A percentile compares a stretch with the other conserved stretches of the same genome.
Evolutionary conservation across 2,329 filamentous ascomycete genomes (phyloP).

Genomic region (Talaromyces sp.): DNA sequence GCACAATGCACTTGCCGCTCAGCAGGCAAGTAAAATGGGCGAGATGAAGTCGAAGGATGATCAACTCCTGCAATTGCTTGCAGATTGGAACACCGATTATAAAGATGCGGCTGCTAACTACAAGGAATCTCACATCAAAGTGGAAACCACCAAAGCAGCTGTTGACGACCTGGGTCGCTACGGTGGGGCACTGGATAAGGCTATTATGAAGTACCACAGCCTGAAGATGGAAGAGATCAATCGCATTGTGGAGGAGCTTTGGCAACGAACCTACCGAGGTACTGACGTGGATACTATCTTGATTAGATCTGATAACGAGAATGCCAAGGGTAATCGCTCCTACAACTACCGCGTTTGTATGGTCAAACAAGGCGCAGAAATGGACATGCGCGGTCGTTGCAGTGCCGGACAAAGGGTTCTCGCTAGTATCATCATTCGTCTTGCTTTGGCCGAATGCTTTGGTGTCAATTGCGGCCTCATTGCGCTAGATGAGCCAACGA

Average conservation of each 20-base stretch:
- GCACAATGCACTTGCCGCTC: constrained; percentile 64
- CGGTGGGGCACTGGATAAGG: constrained; percentile 78
- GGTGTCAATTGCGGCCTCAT: constrained; percentile 94
- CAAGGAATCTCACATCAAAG: constrained; percentile 80
- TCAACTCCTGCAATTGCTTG: constrained; percentile 65
- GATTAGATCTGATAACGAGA: constrained; percentile 87
- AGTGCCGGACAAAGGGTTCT: constrained; percentile 95
- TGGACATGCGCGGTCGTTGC: constrained; percentile 99
- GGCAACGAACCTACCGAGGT: constrained; percentile 93
- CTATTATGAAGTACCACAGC: constrained; percentile 93
- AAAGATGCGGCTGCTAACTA: constrained; percentile 74
- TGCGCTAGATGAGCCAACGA: constrained; percentile 94
- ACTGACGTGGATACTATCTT: constrained; percentile 96
- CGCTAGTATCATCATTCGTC: constrained; percentile 92
- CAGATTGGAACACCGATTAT: constrained; percentile 82
- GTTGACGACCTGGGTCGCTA: constrained; percentile 86
- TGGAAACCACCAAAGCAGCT: constrained; percentile 86
- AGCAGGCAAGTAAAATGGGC: constrained; percentile 69
- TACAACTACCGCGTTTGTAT: constrained; percentile 99
- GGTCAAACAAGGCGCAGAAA: constrained; percentile 94
- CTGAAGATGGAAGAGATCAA: constrained; percentile 99
- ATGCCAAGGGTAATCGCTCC: constrained; percentile 64
- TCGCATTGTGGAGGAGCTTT: constrained; percentile 88
- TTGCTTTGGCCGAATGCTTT: constrained; percentile 94
- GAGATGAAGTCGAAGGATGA: constrained; percentile 79